phyloP scores from a whole-genome alignment of 2,329 filamentous ascomycete species.

The Alternaria conjuncta region DNA sequence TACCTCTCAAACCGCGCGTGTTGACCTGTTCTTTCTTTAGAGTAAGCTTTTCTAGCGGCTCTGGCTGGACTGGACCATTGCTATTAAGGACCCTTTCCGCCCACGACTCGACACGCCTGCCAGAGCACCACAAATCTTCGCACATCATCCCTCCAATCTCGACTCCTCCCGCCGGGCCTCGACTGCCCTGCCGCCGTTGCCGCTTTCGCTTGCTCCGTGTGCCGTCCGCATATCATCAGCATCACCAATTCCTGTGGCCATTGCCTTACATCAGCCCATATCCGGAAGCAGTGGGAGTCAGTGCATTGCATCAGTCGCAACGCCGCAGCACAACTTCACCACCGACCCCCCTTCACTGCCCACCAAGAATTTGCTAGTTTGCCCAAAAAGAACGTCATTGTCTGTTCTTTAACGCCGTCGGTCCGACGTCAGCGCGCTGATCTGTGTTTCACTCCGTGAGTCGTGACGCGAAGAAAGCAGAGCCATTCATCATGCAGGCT shows the following conservation, averaged over 20 bases:
- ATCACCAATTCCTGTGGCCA: constrained; percentile 17
- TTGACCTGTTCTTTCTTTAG: constrained; percentile 32
- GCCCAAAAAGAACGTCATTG: constrained; percentile 11
- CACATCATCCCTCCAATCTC: background rate
- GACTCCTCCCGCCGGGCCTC: background rate
- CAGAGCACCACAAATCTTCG: background rate
- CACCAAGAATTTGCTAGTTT: background rate
- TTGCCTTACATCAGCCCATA: constrained; percentile 28
- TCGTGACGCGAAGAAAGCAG: constrained; percentile 25
- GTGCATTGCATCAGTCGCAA: constrained; percentile 23
- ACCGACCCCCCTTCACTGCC: constrained; percentile 10
- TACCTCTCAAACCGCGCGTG: constrained; percentile 22
- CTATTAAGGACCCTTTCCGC: constrained; percentile 20
- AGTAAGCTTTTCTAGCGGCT: constrained; percentile 31
- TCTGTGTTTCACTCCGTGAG: constrained; percentile 33
- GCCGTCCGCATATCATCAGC: constrained; percentile 21
- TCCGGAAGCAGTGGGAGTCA: constrained; percentile 35
- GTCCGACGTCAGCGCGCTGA: constrained; percentile 36
- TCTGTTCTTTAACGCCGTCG: constrained; percentile 24
- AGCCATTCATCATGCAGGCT: constrained; percentile 34
- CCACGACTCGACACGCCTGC: constrained; percentile 5
- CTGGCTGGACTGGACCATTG: constrained; percentile 13
- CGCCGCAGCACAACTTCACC: constrained; percentile 22
- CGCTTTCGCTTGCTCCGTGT: constrained; percentile 13
- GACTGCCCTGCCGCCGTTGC: background rate